Evolutionary conservation across 768 basidiomycete genomes (phyloP).

Genomic region (Hortiboletus campestris): DNA sequence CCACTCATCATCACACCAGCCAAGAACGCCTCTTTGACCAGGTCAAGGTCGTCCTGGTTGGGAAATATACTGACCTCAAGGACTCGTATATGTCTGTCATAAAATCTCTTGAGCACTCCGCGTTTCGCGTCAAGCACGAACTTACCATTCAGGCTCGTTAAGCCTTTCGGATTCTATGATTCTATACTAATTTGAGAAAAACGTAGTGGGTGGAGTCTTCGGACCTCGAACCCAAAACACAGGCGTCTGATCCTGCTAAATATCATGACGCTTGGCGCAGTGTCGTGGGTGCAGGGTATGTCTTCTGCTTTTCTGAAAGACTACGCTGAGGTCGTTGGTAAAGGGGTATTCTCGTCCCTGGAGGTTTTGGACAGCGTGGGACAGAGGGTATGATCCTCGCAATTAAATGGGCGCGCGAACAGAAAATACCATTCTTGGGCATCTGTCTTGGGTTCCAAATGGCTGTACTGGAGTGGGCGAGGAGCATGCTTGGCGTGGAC

Average conservation of each 20-base stretch:
- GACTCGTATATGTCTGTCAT: conserved; percentile 99
- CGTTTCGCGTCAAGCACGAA: conserved; percentile 86
- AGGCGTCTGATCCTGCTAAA: conserved; percentile 74
- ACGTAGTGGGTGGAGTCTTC: conserved; percentile 96
- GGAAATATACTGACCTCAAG: conserved; percentile 95
- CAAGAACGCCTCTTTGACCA: conserved; percentile 90
- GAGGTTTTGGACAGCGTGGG: conserved; percentile 91
- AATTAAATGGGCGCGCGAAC: conserved; percentile 96
- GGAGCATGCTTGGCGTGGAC: conserved; percentile 71
- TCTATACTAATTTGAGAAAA: conserved; percentile 4
- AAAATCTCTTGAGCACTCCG: conserved; percentile 96
- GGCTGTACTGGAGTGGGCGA: conserved; percentile 92
- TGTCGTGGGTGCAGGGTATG: conserved; percentile 85
- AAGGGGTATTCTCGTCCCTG: conserved; percentile 95
- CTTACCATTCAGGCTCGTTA: conserved; percentile 70
- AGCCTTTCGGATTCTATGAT: background rate
- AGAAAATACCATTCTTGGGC: conserved; percentile 91
- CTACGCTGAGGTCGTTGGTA: conserved; percentile 9
- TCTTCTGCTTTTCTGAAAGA: conserved; percentile 7
- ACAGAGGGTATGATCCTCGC: conserved; percentile 98
- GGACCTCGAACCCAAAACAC: conserved; percentile 79
- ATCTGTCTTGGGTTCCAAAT: conserved; percentile 98
- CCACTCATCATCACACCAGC: conserved; percentile 40
- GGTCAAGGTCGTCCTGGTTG: conserved; percentile 88
- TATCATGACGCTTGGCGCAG: conserved; percentile 97